Percentiles rank a stretch among this genome's conserved stretches.
Evolutionary conservation across 768 basidiomycete species (phyloP).

Genomic region (Cubamyces sp.): DNA sequence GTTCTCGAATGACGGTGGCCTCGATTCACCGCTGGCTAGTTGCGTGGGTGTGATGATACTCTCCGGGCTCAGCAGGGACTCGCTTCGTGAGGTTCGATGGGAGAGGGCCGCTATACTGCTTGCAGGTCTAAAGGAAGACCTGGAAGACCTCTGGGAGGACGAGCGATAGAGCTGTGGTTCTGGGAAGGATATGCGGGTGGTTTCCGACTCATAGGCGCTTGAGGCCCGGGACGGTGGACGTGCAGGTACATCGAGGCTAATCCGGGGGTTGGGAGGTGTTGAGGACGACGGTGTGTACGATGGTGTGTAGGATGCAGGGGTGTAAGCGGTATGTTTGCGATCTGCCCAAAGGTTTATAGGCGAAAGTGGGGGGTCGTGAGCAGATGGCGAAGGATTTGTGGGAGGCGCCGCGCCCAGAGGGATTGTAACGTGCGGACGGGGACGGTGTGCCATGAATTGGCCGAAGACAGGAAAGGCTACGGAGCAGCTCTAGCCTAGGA

Average conservation of each 20-base stretch:
- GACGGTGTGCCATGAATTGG: conserved; percentile 27
- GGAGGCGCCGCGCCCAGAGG: conserved; percentile 42
- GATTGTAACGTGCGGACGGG: conserved; percentile 40
- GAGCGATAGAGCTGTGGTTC: conserved; percentile 36
- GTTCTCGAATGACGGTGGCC: conserved; percentile 33
- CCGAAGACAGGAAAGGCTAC: conserved; percentile 19
- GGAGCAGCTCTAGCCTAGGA: conserved; percentile 5
- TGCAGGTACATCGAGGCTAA: conserved; percentile 32
- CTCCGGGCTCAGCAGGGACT: conserved; percentile 25
- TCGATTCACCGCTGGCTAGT: conserved; percentile 27
- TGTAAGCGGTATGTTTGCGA: conserved; percentile 19
- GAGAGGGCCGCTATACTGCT: conserved; percentile 7
- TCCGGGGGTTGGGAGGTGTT: conserved; percentile 25
- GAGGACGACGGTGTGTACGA: conserved; percentile 11
- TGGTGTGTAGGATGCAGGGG: conserved; percentile 19
- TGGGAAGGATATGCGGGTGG: conserved; percentile 30
- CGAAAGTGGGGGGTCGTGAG: conserved; percentile 37
- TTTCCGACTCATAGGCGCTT: conserved; percentile 40
- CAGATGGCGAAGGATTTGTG: conserved; percentile 36
- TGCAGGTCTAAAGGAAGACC: conserved; percentile 22
- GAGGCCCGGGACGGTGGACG: conserved; percentile 42
- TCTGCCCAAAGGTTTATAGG: conserved; percentile 42
- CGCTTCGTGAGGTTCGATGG: conserved; percentile 34
- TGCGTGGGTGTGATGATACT: conserved; percentile 20
- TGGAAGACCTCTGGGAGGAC: conserved; percentile 27